A percentile compares a stretch with the other conserved stretches of the same genome.
Evolutionary conservation across 129 eudicot species (phyloP).

Genomic region (Lactuca sativa): DNA sequence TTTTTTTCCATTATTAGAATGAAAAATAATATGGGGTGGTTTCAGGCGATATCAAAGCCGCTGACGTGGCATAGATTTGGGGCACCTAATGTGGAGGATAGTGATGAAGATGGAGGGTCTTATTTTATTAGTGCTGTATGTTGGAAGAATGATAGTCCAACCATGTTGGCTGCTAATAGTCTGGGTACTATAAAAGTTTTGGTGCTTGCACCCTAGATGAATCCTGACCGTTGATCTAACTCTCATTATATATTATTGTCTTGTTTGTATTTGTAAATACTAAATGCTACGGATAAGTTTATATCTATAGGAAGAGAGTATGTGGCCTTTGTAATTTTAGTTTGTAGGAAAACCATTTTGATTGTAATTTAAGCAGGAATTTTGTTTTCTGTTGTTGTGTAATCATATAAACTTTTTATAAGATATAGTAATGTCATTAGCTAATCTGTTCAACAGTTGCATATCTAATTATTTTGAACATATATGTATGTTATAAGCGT

Average conservation of each 20-base stretch:
- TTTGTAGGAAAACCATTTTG: conserved; percentile 16
- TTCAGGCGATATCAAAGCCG: conserved; percentile 69
- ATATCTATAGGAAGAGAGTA: conserved; percentile 24
- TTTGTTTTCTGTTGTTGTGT: conserved; percentile 10
- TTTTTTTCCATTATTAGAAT: neutral
- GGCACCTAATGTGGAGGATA: conserved; percentile 61
- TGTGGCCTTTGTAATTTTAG: conserved; percentile 14
- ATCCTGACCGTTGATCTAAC: conserved; percentile 14
- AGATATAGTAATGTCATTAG: no score
- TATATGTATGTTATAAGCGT: no score
- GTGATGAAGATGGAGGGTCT: conserved; percentile 65
- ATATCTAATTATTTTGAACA: no score
- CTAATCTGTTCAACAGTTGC: no score
- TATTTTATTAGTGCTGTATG: conserved; percentile 85
- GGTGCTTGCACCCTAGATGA: conserved; percentile 52
- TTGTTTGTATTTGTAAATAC: conserved; percentile 27
- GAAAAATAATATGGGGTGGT: neutral
- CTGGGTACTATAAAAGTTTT: conserved; percentile 78
- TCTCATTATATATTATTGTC: neutral
- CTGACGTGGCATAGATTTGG: conserved; percentile 70
- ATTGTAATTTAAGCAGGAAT: conserved; percentile 25
- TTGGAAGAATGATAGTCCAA: conserved; percentile 83
- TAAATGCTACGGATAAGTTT: neutral
- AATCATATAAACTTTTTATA: neutral
- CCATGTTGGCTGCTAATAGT: conserved; percentile 78